These are phyloP conservation scores for Coffea humblotiana DNA, from an alignment of 305 asterid genomes.

Conservation along the genomic window DNA sequence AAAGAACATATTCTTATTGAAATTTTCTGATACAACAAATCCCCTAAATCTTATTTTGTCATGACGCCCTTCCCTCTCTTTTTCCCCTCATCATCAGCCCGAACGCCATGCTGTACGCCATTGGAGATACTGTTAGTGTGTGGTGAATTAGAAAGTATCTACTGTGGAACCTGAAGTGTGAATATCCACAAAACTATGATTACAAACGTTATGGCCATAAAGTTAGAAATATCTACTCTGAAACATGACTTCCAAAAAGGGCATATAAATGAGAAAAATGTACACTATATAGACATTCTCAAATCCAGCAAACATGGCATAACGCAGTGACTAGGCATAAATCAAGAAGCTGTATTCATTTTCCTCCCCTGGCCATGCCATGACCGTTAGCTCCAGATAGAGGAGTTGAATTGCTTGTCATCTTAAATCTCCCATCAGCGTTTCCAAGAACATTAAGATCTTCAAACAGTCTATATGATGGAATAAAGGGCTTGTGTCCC, in stretches of 20 bases:
- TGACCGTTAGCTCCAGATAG: conserved; percentile 55
- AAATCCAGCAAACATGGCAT: not conserved
- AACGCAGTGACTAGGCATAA: not conserved
- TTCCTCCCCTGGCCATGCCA: conserved; percentile 23
- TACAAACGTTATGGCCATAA: not conserved
- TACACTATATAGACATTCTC: not conserved
- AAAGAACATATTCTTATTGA: not conserved
- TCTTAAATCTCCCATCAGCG: conserved; percentile 45
- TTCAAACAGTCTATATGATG: conserved; percentile 86
- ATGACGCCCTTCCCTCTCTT: too few species aligned
- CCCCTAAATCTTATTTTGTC: too few species aligned
- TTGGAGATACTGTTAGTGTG: too few species aligned
- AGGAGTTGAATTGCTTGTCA: conserved; percentile 41
- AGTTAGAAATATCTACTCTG: not conserved
- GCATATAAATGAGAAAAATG: not conserved
- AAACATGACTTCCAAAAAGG: not conserved
- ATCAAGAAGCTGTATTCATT: not conserved
- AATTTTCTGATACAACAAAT: not conserved
- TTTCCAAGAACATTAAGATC: conserved; percentile 84
- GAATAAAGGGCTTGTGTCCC: conserved; percentile 77
- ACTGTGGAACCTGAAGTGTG: not conserved
- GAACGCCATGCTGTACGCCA: too few species aligned
- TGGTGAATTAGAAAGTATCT: too few species aligned
- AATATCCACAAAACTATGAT: not conserved
- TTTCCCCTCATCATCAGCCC: too few species aligned